Conservation (phyloP, 345 rosid species). For the Brassica rapa region DNA sequence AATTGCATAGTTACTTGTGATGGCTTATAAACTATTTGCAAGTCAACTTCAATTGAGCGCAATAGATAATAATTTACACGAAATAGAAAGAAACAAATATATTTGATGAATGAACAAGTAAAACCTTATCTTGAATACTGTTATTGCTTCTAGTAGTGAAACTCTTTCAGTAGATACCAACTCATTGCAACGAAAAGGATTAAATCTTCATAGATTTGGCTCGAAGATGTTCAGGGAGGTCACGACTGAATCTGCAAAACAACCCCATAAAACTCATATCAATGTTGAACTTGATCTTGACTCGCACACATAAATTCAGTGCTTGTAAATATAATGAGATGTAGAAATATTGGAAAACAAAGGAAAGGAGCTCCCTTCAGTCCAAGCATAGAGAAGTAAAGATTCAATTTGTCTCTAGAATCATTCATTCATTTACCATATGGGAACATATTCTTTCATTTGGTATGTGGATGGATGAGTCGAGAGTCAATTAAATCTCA, state of each 20-base stretch:
- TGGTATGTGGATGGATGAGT: conserved; percentile 46
- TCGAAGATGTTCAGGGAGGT: conserved; percentile 13
- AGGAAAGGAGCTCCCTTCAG: conserved; percentile 49
- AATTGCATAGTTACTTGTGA: not conserved
- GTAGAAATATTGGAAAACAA: not conserved
- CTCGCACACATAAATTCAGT: not conserved
- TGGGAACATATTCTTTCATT: conserved; percentile 13
- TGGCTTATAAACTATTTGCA: conserved; percentile 1
- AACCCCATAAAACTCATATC: conserved; percentile 9
- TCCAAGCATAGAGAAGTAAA: conserved; percentile 47
- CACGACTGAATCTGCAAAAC: conserved; percentile 19
- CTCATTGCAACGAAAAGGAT: not conserved
- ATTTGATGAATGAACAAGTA: conserved; percentile 12
- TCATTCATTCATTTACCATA: conserved; percentile 44
- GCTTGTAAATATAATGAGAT: not conserved
- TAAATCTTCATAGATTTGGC: not conserved
- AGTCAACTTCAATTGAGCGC: not conserved
- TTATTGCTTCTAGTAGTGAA: conserved; percentile 4
- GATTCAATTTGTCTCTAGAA: conserved; percentile 42
- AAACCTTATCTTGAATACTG: conserved; percentile 10
- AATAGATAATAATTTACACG: conserved; percentile 22
- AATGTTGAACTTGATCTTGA: conserved; percentile 5
- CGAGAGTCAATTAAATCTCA: conserved; percentile 45
- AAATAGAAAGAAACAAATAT: not conserved
- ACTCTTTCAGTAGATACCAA: conserved; percentile 12